Base-by-base conservation (phyloP, 768 basidiomycete species). In the Artomyces pyxidatus region DNA sequence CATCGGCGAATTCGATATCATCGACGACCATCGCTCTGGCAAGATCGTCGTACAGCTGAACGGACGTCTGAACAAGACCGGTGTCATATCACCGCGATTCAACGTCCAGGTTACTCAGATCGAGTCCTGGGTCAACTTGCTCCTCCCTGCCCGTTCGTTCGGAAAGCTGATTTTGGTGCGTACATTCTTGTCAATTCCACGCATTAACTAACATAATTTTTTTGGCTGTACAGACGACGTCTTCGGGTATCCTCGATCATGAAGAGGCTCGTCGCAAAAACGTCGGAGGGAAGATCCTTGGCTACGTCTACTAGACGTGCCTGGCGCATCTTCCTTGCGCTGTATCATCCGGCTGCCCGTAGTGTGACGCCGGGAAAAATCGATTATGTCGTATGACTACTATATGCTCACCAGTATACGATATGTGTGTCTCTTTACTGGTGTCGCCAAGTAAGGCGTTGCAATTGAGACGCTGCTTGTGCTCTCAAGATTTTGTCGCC, bases 11-110 rank as follows among this genome's bases (percentile, higher is more conserved):
- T 96, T 96, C 63, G 94, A 96, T 69, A 89, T 96, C 70, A 85
- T 97, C 65, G 96, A 99, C 63, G 96, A 99, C 74, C 96, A 98
- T 70, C 93, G 95, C 52, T 84, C 91, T 6, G 92, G 92, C 62
- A 99, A 98, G 74, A 91, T 99, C 58, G 94, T 99, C 62, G 80
- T 98, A 61, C 94, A 99, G 72, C 83, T 99, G 50, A 99, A 96
- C 64, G 96, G 96, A 40, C 88, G 92, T 53, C 80, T 99, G 61
- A 99, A 99, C 80, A 99, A 99, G 76, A 87, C 85, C n/a, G 96
- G 95, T 60, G 95, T 99, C 65, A 97, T 97, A 71, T 97, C 94
- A n/a, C 94, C 95, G 38, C 88, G 96, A 47, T 98, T 90, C 81
- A 97, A 98, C 72, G 81, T 98, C 60, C 88, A 93, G 66, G 85